A percentile compares a stretch with the other conserved stretches of the same genome.
phyloP scores from a whole-genome alignment of 805 yeast genomes.

The Candida xiaguanensis region DNA sequence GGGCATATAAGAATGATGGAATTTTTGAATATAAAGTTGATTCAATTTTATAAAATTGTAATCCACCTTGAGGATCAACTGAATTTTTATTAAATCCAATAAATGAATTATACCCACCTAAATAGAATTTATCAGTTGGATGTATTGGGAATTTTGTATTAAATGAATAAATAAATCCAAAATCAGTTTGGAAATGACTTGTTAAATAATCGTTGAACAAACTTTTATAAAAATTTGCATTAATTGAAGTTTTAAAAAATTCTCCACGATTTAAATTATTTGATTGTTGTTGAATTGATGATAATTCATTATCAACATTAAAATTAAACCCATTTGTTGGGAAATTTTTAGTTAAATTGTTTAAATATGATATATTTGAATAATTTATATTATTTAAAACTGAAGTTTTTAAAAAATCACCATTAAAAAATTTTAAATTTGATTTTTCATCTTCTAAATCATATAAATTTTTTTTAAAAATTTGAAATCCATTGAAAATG shows the following conservation, averaged over 20 bases:
- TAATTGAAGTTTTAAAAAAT: slow-evolving; percentile 35
- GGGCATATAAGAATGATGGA: slow-evolving; percentile 41
- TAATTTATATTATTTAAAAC: slow-evolving; percentile 24
- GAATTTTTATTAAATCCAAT: slow-evolving; percentile 68
- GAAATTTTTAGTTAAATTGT: slow-evolving; percentile 24
- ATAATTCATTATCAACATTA: slow-evolving; percentile 56
- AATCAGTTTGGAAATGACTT: slow-evolving; percentile 43
- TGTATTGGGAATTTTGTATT: slow-evolving; percentile 39
- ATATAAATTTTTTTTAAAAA: slow-evolving; percentile 53
- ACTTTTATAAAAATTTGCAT: slow-evolving; percentile 35
- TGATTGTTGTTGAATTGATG: slow-evolving; percentile 28
- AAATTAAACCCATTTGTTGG: slow-evolving; percentile 53
- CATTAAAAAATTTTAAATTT: slow-evolving; percentile 25
- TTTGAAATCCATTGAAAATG: slow-evolving; percentile 51
- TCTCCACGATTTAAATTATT: slow-evolving; percentile 14
- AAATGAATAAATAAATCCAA: slow-evolving; percentile 54
- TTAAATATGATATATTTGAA: slow-evolving; percentile 19
- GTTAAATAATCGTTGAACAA: slow-evolving; percentile 45
- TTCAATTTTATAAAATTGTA: slow-evolving; percentile 54
- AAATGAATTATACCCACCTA: slow-evolving; percentile 76
- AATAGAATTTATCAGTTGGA: slow-evolving; percentile 73
- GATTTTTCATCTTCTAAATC: slow-evolving; percentile 49
- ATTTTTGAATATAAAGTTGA: slow-evolving; percentile 55
- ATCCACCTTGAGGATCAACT: slow-evolving; percentile 75
- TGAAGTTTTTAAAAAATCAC: slow-evolving; percentile 35